These are phyloP conservation scores for Colletotrichum spaethianum DNA, from an alignment of 2,329 filamentous ascomycete genomes.

Conservation along the genomic window DNA sequence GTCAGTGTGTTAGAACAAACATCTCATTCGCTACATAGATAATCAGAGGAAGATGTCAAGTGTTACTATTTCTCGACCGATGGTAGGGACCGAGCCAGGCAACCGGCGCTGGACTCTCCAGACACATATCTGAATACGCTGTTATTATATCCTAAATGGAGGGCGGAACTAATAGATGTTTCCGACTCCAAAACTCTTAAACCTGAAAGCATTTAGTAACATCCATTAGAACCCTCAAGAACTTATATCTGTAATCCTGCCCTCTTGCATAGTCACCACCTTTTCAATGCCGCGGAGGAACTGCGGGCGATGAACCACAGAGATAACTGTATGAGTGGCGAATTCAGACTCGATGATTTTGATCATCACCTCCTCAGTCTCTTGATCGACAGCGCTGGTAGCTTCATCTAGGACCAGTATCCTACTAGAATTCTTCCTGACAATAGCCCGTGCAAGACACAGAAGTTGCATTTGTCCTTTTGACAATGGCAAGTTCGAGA, in stretches of 20 bases:
- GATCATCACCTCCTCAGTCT: slow-evolving; percentile 44
- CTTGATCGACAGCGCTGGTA: slow-evolving; percentile 70
- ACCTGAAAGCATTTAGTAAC: no score
- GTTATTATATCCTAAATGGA: no score
- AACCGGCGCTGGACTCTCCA: no score
- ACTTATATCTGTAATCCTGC: slow-evolving; percentile 7
- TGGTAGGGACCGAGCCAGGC: no score
- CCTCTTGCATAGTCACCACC: slow-evolving; percentile 20
- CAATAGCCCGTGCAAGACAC: slow-evolving; percentile 45
- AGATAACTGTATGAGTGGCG: slow-evolving; percentile 44
- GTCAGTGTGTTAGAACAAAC: slow-evolving; percentile 46
- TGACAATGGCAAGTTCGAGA: slow-evolving; percentile 41
- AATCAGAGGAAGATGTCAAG: not conserved
- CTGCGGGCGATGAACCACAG: slow-evolving; percentile 47
- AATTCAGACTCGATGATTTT: slow-evolving; percentile 44
- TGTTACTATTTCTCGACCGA: no score
- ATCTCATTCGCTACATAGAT: not conserved
- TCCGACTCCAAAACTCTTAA: not conserved
- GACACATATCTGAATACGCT: no score
- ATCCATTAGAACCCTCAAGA: not conserved
- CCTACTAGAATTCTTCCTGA: slow-evolving; percentile 44
- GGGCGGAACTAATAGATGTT: not conserved
- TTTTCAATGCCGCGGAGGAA: slow-evolving; percentile 17
- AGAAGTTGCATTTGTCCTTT: slow-evolving; percentile 45
- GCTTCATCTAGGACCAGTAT: slow-evolving; percentile 80